phyloP scores from a whole-genome alignment of 2,329 filamentous ascomycete genomes.

The Metarhizium brunneum region DNA sequence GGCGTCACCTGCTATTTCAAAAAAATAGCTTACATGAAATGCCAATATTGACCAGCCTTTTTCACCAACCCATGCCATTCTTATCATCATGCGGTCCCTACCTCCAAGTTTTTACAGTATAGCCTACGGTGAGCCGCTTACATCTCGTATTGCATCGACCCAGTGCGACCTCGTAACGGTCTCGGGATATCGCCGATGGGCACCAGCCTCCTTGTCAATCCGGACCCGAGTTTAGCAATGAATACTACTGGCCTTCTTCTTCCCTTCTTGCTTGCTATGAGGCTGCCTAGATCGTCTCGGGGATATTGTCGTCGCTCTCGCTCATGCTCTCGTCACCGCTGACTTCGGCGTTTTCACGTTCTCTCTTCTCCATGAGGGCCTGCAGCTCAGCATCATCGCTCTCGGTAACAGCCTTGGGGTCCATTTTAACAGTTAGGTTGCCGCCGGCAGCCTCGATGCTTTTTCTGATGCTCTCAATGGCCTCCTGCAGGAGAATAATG shows the following conservation, averaged over 20 bases:
- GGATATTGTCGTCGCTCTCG: slow-evolving; percentile 79
- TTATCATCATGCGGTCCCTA: neutral
- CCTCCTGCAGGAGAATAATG: slow-evolving; percentile 75
- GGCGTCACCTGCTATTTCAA: slow-evolving; percentile 2
- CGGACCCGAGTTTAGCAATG: neutral
- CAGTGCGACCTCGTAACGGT: neutral
- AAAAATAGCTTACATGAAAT: slow-evolving; percentile 1
- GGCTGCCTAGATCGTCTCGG: slow-evolving; percentile 27
- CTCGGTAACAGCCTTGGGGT: slow-evolving; percentile 97
- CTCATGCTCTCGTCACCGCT: slow-evolving; percentile 95
- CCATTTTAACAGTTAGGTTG: slow-evolving; percentile 88
- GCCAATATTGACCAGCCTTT: neutral
- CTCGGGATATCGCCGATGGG: neutral
- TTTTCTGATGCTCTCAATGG: slow-evolving; percentile 76
- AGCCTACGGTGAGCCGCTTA: neutral
- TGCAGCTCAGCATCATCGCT: slow-evolving; percentile 95
- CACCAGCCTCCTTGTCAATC: neutral
- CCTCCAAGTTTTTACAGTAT: neutral
- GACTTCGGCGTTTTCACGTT: slow-evolving; percentile 95
- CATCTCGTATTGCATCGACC: neutral
- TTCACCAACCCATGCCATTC: neutral
- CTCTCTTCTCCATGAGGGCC: slow-evolving; percentile 97
- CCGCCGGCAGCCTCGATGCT: slow-evolving; percentile 74
- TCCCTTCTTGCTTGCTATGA: neutral
- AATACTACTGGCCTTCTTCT: neutral